phyloP scores from a whole-genome alignment of 441 rosid genomes.

The Erodium moschatum region DNA sequence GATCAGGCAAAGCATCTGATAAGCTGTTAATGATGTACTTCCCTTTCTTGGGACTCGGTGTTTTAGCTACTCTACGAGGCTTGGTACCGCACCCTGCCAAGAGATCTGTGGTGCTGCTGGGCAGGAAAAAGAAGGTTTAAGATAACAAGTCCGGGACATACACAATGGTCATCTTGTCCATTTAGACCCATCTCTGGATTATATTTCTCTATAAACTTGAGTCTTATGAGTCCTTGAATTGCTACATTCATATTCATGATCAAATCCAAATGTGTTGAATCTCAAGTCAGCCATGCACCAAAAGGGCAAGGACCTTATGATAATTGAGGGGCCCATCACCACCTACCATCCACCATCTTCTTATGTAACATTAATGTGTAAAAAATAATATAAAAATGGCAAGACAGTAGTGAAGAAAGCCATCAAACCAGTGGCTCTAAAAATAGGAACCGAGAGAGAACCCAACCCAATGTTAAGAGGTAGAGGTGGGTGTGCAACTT shows the following conservation, averaged over 20 bases:
- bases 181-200: not conserved
- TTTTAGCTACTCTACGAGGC: constrained; percentile 58
- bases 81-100: constrained; percentile 37
- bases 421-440: not conserved
- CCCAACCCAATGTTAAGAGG: not conserved
- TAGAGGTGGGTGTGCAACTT: no score
- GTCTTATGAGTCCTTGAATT: no score
- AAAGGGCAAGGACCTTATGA: no score
- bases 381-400: not conserved
- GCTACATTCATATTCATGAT: no score
- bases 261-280: no score
- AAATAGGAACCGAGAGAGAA: not conserved
- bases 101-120: constrained; percentile 27
- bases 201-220: no score
- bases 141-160: not conserved
- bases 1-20: constrained; percentile 59
- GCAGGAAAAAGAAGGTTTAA: constrained; percentile 55
- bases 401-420: not conserved
- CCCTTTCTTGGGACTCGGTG: constrained; percentile 55
- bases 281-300: not conserved
- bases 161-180: not conserved
- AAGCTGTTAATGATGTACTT: constrained; percentile 44
- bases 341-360: not conserved
- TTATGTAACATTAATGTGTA: not conserved
- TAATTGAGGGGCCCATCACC: not conserved